A percentile compares a stretch with the other conserved stretches of the same genome.
Evolutionary conservation across 306 rosid genomes (phyloP).

Genomic region (Sesbania bispinosa): DNA sequence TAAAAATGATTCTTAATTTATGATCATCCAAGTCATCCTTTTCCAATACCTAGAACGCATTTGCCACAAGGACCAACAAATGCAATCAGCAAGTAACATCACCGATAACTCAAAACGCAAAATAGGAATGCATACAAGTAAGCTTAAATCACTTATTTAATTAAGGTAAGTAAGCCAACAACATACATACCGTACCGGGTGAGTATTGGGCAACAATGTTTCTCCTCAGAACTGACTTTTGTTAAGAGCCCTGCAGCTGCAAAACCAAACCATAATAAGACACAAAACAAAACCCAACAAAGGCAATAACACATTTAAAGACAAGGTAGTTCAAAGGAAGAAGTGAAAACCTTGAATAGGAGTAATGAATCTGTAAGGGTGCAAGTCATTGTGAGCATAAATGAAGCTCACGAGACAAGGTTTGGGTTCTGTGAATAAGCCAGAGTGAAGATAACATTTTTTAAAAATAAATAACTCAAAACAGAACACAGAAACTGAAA

Average conservation of each 20-base stretch:
- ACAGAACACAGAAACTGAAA: too few relatives aligned
- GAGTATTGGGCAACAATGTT: slow-evolving; percentile 41
- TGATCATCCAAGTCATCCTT: not conserved
- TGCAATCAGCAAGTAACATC: too few relatives aligned
- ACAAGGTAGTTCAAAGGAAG: not conserved
- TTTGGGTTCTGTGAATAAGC: not conserved
- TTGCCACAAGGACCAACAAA: not conserved
- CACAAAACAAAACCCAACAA: too few relatives aligned
- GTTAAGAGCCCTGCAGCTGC: slow-evolving; percentile 62
- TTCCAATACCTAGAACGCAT: not conserved
- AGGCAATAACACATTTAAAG: not conserved
- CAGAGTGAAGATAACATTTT: not conserved
- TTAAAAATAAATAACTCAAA: too few relatives aligned
- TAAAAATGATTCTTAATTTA: not conserved
- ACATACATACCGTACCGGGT: slow-evolving; percentile 37
- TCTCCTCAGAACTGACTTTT: slow-evolving; percentile 41
- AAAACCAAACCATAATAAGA: slow-evolving; percentile 21
- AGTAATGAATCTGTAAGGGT: slow-evolving; percentile 57
- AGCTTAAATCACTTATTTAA: not conserved
- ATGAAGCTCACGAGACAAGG: too few relatives aligned
- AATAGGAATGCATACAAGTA: too few relatives aligned
- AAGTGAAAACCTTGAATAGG: slow-evolving; percentile 48
- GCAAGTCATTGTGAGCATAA: slow-evolving; percentile 60
- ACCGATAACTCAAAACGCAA: too few relatives aligned
- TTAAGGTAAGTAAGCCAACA: not conserved